Evolutionary conservation across 345 rosid species (phyloP).

Genomic region (Linum usitatissimum): DNA sequence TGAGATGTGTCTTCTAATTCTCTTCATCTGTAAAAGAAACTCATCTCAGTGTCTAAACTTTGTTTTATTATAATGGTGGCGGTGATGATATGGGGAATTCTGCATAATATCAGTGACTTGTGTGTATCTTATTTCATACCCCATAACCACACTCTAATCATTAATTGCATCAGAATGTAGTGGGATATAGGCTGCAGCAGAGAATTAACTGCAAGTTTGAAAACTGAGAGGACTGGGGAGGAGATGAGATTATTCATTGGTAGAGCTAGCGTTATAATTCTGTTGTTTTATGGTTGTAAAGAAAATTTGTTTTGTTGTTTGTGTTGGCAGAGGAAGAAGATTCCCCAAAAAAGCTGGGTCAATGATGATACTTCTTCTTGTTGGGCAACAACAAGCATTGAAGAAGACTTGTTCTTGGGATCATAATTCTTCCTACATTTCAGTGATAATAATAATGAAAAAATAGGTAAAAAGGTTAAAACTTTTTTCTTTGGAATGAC

Average conservation of each 20-base stretch:
- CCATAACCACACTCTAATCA: neutral
- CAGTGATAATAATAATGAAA: constrained; percentile 27
- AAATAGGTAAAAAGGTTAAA: constrained; percentile 14
- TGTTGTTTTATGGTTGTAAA: neutral
- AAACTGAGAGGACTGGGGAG: neutral
- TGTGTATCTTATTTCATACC: neutral
- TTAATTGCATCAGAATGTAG: neutral
- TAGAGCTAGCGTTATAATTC: too few species aligned
- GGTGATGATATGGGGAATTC: neutral
- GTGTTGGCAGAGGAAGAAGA: constrained; percentile 20
- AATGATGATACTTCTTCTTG: constrained; percentile 32
- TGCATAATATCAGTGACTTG: neutral
- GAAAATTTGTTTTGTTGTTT: neutral
- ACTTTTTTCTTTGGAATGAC: constrained; percentile 33
- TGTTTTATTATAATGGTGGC: neutral
- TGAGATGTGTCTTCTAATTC: neutral
- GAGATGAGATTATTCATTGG: neutral
- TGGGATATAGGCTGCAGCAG: neutral
- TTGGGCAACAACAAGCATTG: constrained; percentile 8
- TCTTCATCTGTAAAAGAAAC: neutral
- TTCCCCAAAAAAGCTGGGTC: constrained; percentile 20
- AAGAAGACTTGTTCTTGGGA: constrained; percentile 14
- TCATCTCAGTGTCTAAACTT: too few species aligned
- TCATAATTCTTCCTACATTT: constrained; percentile 39
- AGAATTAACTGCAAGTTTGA: neutral